phyloP scores from a whole-genome alignment of 305 asterid species.

The Withania somnifera region DNA sequence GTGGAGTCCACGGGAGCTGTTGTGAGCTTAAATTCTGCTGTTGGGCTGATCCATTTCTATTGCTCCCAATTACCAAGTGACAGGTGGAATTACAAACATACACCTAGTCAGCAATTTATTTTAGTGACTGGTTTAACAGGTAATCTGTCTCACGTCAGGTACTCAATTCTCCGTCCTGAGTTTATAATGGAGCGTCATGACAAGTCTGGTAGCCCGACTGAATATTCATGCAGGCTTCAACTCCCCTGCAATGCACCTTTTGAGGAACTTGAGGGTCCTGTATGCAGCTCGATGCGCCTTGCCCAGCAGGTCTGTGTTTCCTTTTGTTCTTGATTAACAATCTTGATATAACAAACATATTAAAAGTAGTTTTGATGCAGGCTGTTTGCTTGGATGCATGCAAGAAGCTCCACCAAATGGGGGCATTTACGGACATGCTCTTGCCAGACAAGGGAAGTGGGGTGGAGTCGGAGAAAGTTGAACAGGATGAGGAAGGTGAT shows the following conservation, averaged over 20 bases:
- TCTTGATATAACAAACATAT: background rate
- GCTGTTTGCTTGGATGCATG: conserved; percentile 99
- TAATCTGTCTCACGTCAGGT: conserved; percentile 31
- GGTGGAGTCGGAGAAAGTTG: conserved; percentile 59
- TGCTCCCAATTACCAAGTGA: conserved; percentile 99
- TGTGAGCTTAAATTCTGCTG: conserved; percentile 99
- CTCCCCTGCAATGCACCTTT: conserved; percentile 99
- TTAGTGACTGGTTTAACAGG: background rate
- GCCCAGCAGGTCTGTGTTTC: conserved; percentile 80
- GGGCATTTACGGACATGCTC: conserved; percentile 98
- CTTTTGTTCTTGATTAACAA: background rate
- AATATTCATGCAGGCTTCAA: conserved; percentile 96
- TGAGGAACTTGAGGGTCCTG: conserved; percentile 92
- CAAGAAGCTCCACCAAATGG: conserved; percentile 99
- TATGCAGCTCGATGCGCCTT: conserved; percentile 88
- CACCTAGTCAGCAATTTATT: background rate
- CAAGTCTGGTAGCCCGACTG: conserved; percentile 58
- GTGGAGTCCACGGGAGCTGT: conserved; percentile 99
- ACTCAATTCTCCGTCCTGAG: conserved; percentile 96
- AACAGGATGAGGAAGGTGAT: conserved; percentile 83
- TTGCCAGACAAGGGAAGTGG: conserved; percentile 96
- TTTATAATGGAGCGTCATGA: conserved; percentile 91
- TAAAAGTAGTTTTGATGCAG: conserved; percentile 29
- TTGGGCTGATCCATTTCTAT: conserved; percentile 94
- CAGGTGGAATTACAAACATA: conserved; percentile 37